Base-by-base conservation (phyloP, 352 stramenopile genomes). In the Phytophthora fragariae region DNA sequence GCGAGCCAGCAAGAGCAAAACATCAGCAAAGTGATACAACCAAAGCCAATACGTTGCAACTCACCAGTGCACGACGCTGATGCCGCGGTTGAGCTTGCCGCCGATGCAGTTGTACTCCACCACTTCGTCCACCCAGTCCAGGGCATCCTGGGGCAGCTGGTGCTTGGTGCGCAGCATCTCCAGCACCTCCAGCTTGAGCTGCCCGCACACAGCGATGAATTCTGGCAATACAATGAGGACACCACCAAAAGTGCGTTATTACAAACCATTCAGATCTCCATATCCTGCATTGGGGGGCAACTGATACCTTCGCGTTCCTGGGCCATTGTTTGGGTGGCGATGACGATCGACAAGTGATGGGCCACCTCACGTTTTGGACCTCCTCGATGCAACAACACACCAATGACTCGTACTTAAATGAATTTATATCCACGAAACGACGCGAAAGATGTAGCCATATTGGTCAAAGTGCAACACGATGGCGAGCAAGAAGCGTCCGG, bases 1-100 rank as follows among this genome's bases (percentile, higher is more conserved):
- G 19, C 12, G 14, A 46, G 37, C 12, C 37, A 46, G 19, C 47
- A 53, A 56, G 12, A 9, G 12, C 53, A 73, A 11, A 62, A 39
- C 12, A 54, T 46, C 2, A 31, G 19, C 37, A 37, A 60, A 11
- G 12, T 41, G 6, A 62, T 56, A 54, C 27, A 31, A 3, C 8
- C 14, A 14, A 31, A n/a, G 53, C 41, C 21, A 58, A 49, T 24
- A 11, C 24, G 47, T 15, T 21, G 8, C n/a, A 11, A 57, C 70
- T 21, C 31, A 94, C 89, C 88, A 95, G 70, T 98, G 83, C 62
- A 99, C 82, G 70, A 99, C 97, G 68, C 96, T 99, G 52, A 99
- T 92, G 50, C 98, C 98, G 57, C 98, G 94, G 81, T 99, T 99
- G 71, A 99, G 93, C 87, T 99, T 99, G 37, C 98, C 98, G 59